Evolutionary conservation across 2,329 filamentous ascomycete genomes (phyloP).

Genomic region (Cladophialophora immunda): DNA sequence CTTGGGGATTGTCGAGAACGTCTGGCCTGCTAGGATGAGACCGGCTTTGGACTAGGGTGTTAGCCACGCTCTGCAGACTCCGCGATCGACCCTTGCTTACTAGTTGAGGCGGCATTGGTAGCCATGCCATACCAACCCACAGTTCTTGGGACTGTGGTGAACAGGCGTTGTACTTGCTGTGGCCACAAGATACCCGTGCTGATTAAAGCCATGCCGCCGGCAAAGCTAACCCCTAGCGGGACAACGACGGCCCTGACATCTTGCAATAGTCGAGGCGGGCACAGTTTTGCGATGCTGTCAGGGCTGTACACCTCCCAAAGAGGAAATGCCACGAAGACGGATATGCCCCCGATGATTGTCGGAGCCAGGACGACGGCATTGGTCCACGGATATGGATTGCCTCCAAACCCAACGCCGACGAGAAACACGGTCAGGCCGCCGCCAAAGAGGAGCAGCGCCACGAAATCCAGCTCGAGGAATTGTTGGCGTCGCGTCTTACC

Average conservation of each 20-base stretch:
- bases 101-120: slow-evolving; percentile 19
- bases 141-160: slow-evolving; percentile 25
- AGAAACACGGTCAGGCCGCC: slow-evolving; percentile 35
- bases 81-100: slow-evolving; percentile 11
- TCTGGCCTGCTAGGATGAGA: slow-evolving; percentile 20
- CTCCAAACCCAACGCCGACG: slow-evolving; percentile 33
- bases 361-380: slow-evolving; percentile 25
- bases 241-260: slow-evolving; percentile 22
- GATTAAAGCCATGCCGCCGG: slow-evolving; percentile 19
- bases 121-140: slow-evolving; percentile 27
- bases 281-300: slow-evolving; percentile 25
- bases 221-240: slow-evolving; percentile 17
- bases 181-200: slow-evolving; percentile 27
- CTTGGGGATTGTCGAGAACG: slow-evolving; percentile 12
- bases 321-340: slow-evolving; percentile 27
- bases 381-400: slow-evolving; percentile 35
- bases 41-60: slow-evolving; percentile 19
- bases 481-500: slow-evolving; percentile 33
- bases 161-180: slow-evolving; percentile 24
- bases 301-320: slow-evolving; percentile 27
- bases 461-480: slow-evolving; percentile 34
- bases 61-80: slow-evolving; percentile 1
- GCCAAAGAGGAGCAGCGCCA: slow-evolving; percentile 32
- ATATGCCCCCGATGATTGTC: slow-evolving; percentile 23
- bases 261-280: slow-evolving; percentile 23